A percentile compares a stretch with the other conserved stretches of the same genome.
Evolutionary conservation across 1,284 basidiomycete genomes (phyloP).

Genomic region (Trichosporon ovoides): DNA sequence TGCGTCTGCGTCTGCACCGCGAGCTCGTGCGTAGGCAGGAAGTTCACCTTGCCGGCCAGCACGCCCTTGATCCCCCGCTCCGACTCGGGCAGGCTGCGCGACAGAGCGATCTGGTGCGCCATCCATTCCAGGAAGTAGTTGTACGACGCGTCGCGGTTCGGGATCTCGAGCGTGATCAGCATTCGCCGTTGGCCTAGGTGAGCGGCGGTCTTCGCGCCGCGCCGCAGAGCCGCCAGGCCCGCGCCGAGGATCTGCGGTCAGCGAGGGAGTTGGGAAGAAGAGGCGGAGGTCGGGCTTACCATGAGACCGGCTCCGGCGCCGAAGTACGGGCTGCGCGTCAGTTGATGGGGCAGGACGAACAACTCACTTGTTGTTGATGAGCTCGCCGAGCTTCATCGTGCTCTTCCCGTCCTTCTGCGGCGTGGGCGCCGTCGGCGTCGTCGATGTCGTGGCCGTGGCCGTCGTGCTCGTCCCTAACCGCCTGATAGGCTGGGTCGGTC

Average conservation of each 20-base stretch:
- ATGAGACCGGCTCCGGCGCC: slow-evolving; percentile 94
- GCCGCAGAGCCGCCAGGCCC: slow-evolving; percentile 67
- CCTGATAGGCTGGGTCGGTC: too few relatives aligned
- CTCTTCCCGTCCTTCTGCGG: not conserved
- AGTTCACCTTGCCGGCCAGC: slow-evolving; percentile 47
- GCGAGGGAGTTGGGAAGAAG: not conserved
- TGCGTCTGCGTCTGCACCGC: slow-evolving; percentile 89
- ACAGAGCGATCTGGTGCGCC: slow-evolving; percentile 52
- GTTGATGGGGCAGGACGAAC: not conserved
- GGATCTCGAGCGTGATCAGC: slow-evolving; percentile 92
- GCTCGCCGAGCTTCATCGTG: slow-evolving; percentile 2
- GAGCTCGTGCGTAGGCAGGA: slow-evolving; percentile 78
- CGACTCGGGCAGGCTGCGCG: slow-evolving; percentile 24
- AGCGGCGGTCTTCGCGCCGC: slow-evolving; percentile 64
- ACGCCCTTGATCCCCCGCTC: slow-evolving; percentile 22
- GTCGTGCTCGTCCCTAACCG: too few relatives aligned
- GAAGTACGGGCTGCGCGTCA: slow-evolving; percentile 73
- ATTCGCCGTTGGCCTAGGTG: slow-evolving; percentile 77
- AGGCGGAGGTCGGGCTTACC: slow-evolving; percentile 58
- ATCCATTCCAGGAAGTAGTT: slow-evolving; percentile 99
- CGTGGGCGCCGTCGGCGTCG: not conserved
- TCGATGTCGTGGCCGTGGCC: not conserved
- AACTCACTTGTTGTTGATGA: slow-evolving; percentile 1
- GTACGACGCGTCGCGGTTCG: slow-evolving; percentile 90
- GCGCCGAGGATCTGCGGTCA: slow-evolving; percentile 72